These are phyloP conservation scores for Nadsonia starkeyi-henricii DNA, from an alignment of 1,139 yeast genomes.

Conservation along the genomic window DNA sequence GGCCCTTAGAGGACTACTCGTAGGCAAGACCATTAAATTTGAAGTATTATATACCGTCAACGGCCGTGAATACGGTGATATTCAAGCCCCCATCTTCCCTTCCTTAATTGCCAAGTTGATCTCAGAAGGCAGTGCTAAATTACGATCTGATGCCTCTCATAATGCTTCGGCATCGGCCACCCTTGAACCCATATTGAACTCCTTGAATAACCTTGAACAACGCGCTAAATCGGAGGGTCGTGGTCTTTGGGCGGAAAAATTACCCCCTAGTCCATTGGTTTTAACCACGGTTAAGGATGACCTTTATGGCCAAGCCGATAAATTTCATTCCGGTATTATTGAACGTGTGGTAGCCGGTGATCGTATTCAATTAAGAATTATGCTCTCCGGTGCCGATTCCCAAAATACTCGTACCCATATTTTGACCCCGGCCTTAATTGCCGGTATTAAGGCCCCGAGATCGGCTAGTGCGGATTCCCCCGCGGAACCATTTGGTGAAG, in stretches of 20 bases:
- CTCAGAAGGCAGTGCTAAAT: slow-evolving; percentile 46
- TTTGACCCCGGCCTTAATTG: slow-evolving; percentile 47
- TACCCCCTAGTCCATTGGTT: slow-evolving; percentile 11
- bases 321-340: slow-evolving; percentile 44
- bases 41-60: slow-evolving; percentile 38
- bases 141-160: slow-evolving; percentile 38
- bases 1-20: slow-evolving; percentile 43
- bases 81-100: slow-evolving; percentile 47
- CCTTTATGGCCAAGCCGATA: slow-evolving; percentile 20
- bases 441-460: slow-evolving; percentile 64
- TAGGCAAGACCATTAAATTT: slow-evolving; percentile 57
- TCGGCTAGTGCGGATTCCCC: slow-evolving; percentile 33
- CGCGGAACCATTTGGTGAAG: slow-evolving; percentile 44
- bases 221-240: slow-evolving; percentile 34
- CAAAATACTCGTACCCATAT: slow-evolving; percentile 28
- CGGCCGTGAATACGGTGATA: slow-evolving; percentile 62
- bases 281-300: slow-evolving; percentile 21
- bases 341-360: slow-evolving; percentile 75
- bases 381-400: slow-evolving; percentile 28
- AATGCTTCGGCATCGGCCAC: slow-evolving; percentile 23
- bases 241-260: slow-evolving; percentile 42
- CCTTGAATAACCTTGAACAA: slow-evolving; percentile 31
- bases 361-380: slow-evolving; percentile 42
- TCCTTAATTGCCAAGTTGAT: slow-evolving; percentile 47
- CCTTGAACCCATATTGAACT: slow-evolving; percentile 27